Evolutionary conservation across 108 stramenopile genomes (phyloP).

Genomic region (Aureococcus anophagefferens): DNA sequence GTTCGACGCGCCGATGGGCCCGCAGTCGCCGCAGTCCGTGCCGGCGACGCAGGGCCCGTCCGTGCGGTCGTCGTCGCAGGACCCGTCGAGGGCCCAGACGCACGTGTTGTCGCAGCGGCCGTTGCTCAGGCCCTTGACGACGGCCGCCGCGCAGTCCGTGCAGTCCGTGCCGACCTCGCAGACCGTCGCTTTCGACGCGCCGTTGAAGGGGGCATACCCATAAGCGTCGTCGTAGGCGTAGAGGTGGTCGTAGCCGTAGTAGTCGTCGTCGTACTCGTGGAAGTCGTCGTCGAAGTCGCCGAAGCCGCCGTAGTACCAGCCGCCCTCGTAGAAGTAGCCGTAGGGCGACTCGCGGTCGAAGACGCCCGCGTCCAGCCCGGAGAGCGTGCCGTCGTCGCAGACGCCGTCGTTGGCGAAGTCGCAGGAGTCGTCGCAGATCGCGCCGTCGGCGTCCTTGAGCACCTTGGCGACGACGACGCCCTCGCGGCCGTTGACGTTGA

Average conservation of each 20-base stretch:
- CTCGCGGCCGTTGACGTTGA: not conserved
- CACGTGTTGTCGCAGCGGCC: constrained; percentile 27
- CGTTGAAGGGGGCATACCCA: not conserved
- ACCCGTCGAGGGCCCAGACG: constrained; percentile 16
- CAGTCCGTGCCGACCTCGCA: constrained; percentile 25
- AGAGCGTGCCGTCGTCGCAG: not conserved
- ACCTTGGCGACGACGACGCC: constrained; percentile 21
- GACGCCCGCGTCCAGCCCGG: not conserved
- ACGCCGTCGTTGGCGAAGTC: constrained; percentile 25
- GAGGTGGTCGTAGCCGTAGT: not conserved
- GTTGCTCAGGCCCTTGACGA: constrained; percentile 1
- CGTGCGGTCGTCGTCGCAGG: constrained; percentile 27
- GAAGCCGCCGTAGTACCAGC: not conserved
- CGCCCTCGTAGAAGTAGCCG: not conserved
- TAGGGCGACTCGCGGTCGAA: not conserved
- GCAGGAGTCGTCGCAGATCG: constrained; percentile 36
- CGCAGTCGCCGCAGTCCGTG: constrained; percentile 37
- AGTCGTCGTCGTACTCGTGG: not conserved
- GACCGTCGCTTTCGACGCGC: not conserved
- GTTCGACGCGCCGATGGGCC: constrained; percentile 21
- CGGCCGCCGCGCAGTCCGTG: constrained; percentile 17
- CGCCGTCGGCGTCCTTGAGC: constrained; percentile 17
- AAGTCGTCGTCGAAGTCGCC: constrained; percentile 3
- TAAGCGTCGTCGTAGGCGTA: constrained; percentile 1
- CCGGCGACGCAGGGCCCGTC: constrained; percentile 15